A percentile compares a stretch with the other conserved stretches of the same genome.
Evolutionary conservation across 2,329 filamentous ascomycete genomes (phyloP).

Genomic region (Aaosphaeria pasadenensis): DNA sequence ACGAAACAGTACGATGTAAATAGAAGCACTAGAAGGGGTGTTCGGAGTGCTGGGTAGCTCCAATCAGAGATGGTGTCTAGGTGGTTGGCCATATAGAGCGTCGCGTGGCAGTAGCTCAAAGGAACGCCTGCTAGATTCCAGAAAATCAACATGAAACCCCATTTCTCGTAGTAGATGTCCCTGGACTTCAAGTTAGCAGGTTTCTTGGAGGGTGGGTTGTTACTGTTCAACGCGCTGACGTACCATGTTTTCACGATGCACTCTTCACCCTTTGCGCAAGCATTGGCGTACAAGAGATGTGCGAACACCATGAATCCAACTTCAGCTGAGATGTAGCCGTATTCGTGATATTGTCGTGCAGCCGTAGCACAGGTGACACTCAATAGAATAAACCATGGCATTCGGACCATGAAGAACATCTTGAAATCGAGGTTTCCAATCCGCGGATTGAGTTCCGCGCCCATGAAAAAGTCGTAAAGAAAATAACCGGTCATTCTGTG

Average conservation of each 20-base stretch:
- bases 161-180: slow-evolving; percentile 98
- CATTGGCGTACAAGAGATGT: slow-evolving; percentile 88
- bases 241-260: slow-evolving; percentile 83
- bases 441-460: slow-evolving; percentile 80
- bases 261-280: slow-evolving; percentile 89
- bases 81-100: slow-evolving; percentile 84
- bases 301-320: slow-evolving; percentile 82
- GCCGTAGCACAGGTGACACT: slow-evolving; percentile 73
- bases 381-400: slow-evolving; percentile 90
- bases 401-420: slow-evolving; percentile 92
- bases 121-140: slow-evolving; percentile 94
- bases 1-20: slow-evolving; percentile 64
- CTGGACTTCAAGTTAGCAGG: slow-evolving; percentile 27
- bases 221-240: slow-evolving; percentile 11
- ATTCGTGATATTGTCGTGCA: slow-evolving; percentile 76
- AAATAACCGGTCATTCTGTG: slow-evolving; percentile 87
- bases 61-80: slow-evolving; percentile 69
- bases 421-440: slow-evolving; percentile 83
- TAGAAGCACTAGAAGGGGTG: slow-evolving; percentile 55
- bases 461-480: slow-evolving; percentile 90
- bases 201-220: neutral
- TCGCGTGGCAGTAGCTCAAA: slow-evolving; percentile 90
- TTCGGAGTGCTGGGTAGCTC: too few species aligned
- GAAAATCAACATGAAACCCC: slow-evolving; percentile 97
- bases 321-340: slow-evolving; percentile 84